Conservation (phyloP, 2,329 filamentous ascomycete species). For the Cladophialophora yegresii region DNA sequence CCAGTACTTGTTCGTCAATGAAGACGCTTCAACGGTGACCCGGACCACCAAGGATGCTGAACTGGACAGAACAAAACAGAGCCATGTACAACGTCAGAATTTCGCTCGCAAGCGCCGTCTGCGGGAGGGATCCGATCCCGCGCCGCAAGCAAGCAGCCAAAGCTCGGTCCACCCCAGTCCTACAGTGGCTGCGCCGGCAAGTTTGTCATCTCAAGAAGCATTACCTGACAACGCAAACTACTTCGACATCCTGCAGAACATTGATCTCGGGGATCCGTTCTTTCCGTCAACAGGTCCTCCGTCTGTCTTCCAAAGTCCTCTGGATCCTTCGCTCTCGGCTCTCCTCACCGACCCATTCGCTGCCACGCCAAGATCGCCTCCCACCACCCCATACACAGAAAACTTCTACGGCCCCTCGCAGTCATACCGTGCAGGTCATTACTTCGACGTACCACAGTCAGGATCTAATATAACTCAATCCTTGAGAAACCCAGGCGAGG, state of each 20-base stretch:
- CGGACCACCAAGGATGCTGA: constrained; percentile 27
- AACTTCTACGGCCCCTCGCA: constrained; percentile 13
- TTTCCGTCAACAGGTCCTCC: constrained; percentile 22
- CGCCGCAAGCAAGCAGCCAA: constrained; percentile 10
- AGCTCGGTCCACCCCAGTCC: constrained; percentile 22
- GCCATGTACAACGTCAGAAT: constrained; percentile 35
- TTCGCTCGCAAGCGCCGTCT: constrained; percentile 30
- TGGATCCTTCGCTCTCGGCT: constrained; percentile 24
- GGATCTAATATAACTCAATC: constrained; percentile 2
- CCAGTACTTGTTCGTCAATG: constrained; percentile 33
- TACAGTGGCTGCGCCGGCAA: constrained; percentile 8
- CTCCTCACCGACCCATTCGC: constrained; percentile 25
- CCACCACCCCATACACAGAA: neutral
- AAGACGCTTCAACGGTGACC: constrained; percentile 30
- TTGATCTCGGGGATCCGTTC: constrained; percentile 19
- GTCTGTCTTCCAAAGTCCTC: constrained; percentile 7
- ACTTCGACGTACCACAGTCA: constrained; percentile 17
- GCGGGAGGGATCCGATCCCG: constrained; percentile 18
- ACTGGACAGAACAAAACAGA: constrained; percentile 33
- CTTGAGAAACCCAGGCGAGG: neutral
- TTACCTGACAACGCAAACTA: constrained; percentile 8
- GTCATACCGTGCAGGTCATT: constrained; percentile 20
- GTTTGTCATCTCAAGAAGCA: constrained; percentile 10
- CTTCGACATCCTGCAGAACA: constrained; percentile 21
- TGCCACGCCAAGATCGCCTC: constrained; percentile 12